Evolutionary conservation across 2,329 filamentous ascomycete species (phyloP), one percentile per base, ranked within the genome.

Genomic region (Ceratocystis harringtonii): DNA sequence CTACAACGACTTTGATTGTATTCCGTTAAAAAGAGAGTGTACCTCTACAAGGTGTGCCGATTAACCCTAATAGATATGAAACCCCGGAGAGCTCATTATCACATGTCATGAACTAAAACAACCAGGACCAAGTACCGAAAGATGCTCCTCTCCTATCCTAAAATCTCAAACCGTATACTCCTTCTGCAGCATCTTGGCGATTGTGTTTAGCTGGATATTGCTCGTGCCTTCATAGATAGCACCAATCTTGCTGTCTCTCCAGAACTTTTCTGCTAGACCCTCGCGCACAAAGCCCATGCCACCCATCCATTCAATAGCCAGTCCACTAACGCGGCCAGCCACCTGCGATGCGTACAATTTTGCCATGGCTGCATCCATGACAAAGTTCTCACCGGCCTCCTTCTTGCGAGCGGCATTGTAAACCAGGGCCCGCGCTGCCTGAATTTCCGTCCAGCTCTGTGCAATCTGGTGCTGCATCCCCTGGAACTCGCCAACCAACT

Each of bases 391-490:
- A 60, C 94, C 94, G 0, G 91, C 90, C 78, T 99, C 94, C 88
- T 97, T 99, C 84, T 95, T 96, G 72, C 94, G 86, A 1, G 94
- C 88, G 2, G 94, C 94, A 72, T 97, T 99, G 82, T 89, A 99
- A 65, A 99, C 91, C 25, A 99, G 81, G 7, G 91, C 90, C 62
- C 94, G 86, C 0, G 94, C 94, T 36, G 94, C 94, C 65, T 85
- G 81, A 73, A 99, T 96, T 75, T 99, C 94, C 28, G 88, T 90
- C 78, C 92, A 97, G 1, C 91, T 88, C 78, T 99, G 94, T 1
- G 94, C 94, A 69, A 99, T 87, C 79, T 99, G 94, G 79, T 96
- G 92, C 79, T 97, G 92, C 94, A 99, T 97, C 72, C 91, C 92
- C 78, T 99, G 94, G 83, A 99, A 99, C 75, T 95, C 89, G 72